These are phyloP conservation scores for Inonotus hispidus DNA, from an alignment of 1,284 basidiomycete species.

Conservation along the genomic window DNA sequence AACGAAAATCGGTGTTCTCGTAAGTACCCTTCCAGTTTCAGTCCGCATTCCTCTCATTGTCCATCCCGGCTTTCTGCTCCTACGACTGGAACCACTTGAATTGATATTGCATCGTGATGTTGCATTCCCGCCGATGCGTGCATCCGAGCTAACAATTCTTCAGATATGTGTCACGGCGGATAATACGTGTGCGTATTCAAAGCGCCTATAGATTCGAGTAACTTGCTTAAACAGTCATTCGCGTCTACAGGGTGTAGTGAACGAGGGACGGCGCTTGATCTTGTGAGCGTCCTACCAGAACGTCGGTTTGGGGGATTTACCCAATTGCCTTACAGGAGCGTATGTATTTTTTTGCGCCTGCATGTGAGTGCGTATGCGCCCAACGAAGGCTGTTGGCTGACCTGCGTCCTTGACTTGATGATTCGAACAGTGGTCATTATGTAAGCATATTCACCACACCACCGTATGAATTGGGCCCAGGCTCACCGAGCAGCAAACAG, in stretches of 20 bases:
- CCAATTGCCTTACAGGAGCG: background rate
- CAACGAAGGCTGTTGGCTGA: too few species aligned
- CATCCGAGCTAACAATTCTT: background rate
- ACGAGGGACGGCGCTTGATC: background rate
- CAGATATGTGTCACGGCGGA: slow-evolving; percentile 2
- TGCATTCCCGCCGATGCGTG: background rate
- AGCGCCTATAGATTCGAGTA: too few species aligned
- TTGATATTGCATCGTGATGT: too few species aligned
- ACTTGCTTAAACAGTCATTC: too few species aligned
- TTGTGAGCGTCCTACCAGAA: slow-evolving; percentile 3
- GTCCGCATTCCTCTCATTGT: background rate
- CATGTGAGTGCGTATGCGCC: too few species aligned
- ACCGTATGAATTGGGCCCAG: background rate
- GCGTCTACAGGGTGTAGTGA: background rate
- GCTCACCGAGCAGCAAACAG: background rate
- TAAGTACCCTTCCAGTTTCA: background rate
- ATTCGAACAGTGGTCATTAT: slow-evolving; percentile 4
- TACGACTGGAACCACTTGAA: background rate
- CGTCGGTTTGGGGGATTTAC: background rate
- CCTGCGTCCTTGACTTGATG: background rate
- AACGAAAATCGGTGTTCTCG: slow-evolving; percentile 10
- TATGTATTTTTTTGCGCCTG: slow-evolving; percentile 7
- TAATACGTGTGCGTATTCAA: background rate
- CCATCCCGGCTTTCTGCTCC: background rate
- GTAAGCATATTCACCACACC: background rate